phyloP scores from a whole-genome alignment of 257 asterid species.

The Solanum ossicruentum region DNA sequence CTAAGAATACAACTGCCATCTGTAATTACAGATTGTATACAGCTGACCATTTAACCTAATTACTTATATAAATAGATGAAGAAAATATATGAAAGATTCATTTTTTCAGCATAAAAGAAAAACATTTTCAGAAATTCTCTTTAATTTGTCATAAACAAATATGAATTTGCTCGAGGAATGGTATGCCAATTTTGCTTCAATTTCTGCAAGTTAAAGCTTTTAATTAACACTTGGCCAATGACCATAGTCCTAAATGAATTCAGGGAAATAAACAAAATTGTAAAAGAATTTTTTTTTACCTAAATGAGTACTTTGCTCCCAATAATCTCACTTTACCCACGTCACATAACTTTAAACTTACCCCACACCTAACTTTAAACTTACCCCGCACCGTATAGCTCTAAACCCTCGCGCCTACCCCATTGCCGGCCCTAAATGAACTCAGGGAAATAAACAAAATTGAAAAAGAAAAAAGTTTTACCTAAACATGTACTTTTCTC shows the following conservation, averaged over 20 bases:
- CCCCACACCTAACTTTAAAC: no score
- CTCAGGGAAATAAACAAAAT: background rate
- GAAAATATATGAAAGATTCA: no score
- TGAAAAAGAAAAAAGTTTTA: background rate
- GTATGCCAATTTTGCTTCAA: background rate
- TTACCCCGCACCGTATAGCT: no score
- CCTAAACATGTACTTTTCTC: background rate
- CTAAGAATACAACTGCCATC: no score
- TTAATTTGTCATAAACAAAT: background rate
- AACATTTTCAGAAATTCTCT: no score
- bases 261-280: background rate
- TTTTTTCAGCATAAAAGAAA: no score
- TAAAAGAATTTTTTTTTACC: slow-evolving; percentile 1
- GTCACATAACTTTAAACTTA: no score
- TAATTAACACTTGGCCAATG: background rate
- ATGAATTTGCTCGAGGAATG: background rate
- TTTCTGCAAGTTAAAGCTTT: background rate
- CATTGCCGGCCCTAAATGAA: background rate
- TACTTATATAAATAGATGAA: no score
- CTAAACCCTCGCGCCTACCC: no score
- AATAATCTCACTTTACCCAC: background rate
- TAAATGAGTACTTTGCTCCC: background rate
- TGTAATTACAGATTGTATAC: no score
- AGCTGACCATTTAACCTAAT: no score
- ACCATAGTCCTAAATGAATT: background rate